Evolutionary conservation across 2,329 filamentous ascomycete species (phyloP), one percentile per base, ranked within the genome.

Genomic region (Hymenoscyphus fraxineus): DNA sequence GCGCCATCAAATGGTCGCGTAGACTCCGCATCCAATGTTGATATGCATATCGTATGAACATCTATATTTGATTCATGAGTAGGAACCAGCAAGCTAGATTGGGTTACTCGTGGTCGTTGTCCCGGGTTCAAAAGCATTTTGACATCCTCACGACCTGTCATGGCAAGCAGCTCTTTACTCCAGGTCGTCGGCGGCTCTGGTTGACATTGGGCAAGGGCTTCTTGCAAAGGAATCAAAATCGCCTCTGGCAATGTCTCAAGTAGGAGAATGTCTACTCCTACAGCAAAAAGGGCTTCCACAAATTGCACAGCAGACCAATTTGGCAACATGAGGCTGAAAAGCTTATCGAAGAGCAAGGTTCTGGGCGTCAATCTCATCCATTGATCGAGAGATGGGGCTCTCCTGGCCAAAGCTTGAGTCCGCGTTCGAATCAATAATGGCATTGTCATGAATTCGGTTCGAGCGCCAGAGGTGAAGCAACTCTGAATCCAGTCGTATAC

Each of bases 171-270:
- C 1, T 86, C 83, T 54, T 83, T 82, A 15, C 85, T 82, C 93
- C 94, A 98, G 1, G 83, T 85, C 0, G 88, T 84, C 10, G 93
- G 91, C 19, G 94, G 94, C 65, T 87, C 85, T n/a, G 87, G 85
- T 75, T 97, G 93, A 69, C 92, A 96, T 67, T 87, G 83, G n/a
- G 88, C 85, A 51, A 98, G 92, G 5, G 89, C 88, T 77, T 98
- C 93, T 73, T 90, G 89, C 15, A 98, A 80, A 0, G 91, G 90
- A 1, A 89, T 85, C 62, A 91, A 84, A n/a, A 97, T 82, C 32
- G 91, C 88, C 76, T 96, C 92, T 1, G 95, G 94, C 1, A 98
- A 80, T 0, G 91, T 93, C 67, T 96, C 91, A 16, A 98, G 82
- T 59, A 93, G 79, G 31, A 83, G 80, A 10, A 78, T 77, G 6